These are phyloP conservation scores for Penicillium subrubescens DNA, from an alignment of 495 filamentous ascomycete genomes.

Conservation along the genomic window DNA sequence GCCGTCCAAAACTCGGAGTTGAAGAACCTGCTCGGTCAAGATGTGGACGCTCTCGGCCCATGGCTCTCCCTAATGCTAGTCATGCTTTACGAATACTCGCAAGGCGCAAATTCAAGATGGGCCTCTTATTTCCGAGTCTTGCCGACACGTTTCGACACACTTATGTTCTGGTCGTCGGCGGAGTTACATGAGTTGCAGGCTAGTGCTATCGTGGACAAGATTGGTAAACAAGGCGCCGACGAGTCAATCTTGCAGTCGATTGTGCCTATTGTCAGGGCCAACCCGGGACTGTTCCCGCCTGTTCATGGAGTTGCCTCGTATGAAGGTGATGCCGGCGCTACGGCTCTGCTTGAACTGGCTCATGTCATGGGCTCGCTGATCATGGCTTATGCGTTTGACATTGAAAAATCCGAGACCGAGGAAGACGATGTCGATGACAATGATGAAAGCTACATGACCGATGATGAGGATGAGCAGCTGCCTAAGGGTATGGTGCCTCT, in stretches of 20 bases:
- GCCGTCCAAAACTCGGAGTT: constrained; percentile 53
- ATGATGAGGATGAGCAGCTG: constrained; percentile 65
- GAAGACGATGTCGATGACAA: constrained; percentile 55
- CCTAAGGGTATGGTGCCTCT: constrained; percentile 88
- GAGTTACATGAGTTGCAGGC: constrained; percentile 77
- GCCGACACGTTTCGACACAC: constrained; percentile 75
- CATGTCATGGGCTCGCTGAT: constrained; percentile 84
- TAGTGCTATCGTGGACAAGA: constrained; percentile 73
- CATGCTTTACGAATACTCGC: constrained; percentile 76
- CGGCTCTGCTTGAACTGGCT: constrained; percentile 59
- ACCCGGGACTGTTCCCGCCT: constrained; percentile 49
- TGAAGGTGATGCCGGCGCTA: constrained; percentile 45
- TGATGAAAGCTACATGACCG: constrained; percentile 67
- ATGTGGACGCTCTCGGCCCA: constrained; percentile 47
- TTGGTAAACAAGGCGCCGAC: constrained; percentile 75
- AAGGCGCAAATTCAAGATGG: constrained; percentile 67
- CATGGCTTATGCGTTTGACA: constrained; percentile 94
- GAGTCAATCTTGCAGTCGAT: constrained; percentile 64
- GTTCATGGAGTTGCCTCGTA: constrained; percentile 53
- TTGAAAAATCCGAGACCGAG: constrained; percentile 60
- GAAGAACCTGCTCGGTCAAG: constrained; percentile 43
- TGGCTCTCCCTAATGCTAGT: constrained; percentile 74
- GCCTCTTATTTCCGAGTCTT: constrained; percentile 80
- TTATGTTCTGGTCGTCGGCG: constrained; percentile 83
- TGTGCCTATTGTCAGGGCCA: constrained; percentile 57